Base-by-base conservation (phyloP, 2,329 filamentous ascomycete genomes). In the Colletotrichum viniferum region DNA sequence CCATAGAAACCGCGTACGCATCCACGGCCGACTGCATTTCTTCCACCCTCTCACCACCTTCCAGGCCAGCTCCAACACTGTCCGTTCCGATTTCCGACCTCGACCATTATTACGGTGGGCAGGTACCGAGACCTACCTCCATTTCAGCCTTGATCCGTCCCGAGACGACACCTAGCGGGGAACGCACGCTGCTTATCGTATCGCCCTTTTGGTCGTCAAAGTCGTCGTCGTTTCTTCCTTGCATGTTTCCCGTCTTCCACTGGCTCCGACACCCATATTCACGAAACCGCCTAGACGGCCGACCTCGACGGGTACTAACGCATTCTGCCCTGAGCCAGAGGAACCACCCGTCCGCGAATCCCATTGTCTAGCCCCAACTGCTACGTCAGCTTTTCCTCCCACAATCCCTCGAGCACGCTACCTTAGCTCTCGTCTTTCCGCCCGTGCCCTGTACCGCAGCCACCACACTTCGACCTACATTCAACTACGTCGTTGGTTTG, bases 371-470 rank as follows among this genome's bases (percentile, higher is more conserved):
- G 28, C 69, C 43, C 32, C 62, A 55, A 63, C 56, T 66, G 38
- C 69, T 75, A 73, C 73, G 69, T 75, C 69, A 75, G 69, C 69
- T 73, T 34, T 36, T 62, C 62, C 38, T 62, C 55, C 18, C 43
- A 64, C 56, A 68, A 58, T 30, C 63, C 62, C 21, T 67, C 63
- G 48, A 62, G 26, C 62, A 43, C 69, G 24, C 72, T 75, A 75
- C 56, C 58, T 75, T 36, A 68, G 38, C 30, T 52, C n/a, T 52
- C 43, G 43, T 52, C 43, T 61, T 67, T 64, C 62, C 62, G 73
- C 69, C 56, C 58, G 73, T 73, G 63, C 63, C 28, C 63, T 34
- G 34, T 24, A 14, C 36, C 32, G 56, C 43, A 63, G 69, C 69
- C 56, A 63, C 71, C 69, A 56, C 55, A 67, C 48, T 8, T 61